These are phyloP conservation scores for Macadamia integrifolia DNA, from an alignment of 164 flowering plant genomes.

Conservation along the genomic window DNA sequence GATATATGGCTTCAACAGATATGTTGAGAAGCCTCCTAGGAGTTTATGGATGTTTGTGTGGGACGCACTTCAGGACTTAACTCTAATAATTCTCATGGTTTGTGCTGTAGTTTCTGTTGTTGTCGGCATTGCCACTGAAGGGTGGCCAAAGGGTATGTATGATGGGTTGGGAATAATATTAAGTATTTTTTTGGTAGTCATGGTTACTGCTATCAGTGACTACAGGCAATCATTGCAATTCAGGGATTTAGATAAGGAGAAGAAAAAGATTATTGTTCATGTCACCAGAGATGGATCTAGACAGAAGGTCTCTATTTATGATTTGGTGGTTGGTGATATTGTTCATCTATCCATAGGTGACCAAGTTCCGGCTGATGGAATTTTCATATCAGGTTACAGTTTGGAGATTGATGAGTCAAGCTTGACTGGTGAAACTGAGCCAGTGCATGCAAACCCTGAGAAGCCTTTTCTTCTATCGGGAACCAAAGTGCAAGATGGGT, in stretches of 20 bases:
- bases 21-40: constrained; percentile 42
- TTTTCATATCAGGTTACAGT: constrained; percentile 31
- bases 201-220: constrained; percentile 22
- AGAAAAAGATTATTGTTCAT: constrained; percentile 12
- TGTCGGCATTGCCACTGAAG: constrained; percentile 22
- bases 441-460: constrained; percentile 15
- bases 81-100: constrained; percentile 3
- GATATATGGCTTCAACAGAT: constrained; percentile 34
- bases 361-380: constrained; percentile 43
- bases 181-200: constrained; percentile 20
- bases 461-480: constrained; percentile 41
- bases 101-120: constrained; percentile 46
- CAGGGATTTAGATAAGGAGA: constrained; percentile 15
- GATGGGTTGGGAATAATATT: constrained; percentile 19
- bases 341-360: constrained; percentile 26
- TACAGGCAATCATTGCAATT: constrained; percentile 17
- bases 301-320: constrained; percentile 19
- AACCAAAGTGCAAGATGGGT: constrained; percentile 41
- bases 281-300: constrained; percentile 18
- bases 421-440: constrained; percentile 39
- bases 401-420: constrained; percentile 38
- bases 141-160: constrained; percentile 4
- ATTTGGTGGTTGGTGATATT: constrained; percentile 27
- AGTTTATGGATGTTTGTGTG: constrained; percentile 44
- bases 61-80: constrained; percentile 38